Percentiles rank a stretch among this genome's conserved stretches.
Evolutionary conservation across 352 stramenopile genomes (phyloP).

Genomic region (Pythium oligandrum): DNA sequence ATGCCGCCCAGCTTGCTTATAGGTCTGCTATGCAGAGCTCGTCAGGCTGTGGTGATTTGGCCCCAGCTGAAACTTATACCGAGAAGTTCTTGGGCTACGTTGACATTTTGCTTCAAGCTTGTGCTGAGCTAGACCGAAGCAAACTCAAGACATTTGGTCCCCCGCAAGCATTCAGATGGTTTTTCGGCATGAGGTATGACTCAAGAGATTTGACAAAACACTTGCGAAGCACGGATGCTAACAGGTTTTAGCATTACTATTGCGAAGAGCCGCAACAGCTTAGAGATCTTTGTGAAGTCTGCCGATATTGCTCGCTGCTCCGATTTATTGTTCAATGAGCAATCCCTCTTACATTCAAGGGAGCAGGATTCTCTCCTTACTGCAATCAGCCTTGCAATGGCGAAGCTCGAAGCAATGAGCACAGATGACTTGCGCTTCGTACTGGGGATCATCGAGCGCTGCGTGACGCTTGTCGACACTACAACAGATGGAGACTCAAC

Average conservation of each 20-base stretch:
- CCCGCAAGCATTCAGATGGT: conserved; percentile 62
- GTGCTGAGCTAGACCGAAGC: conserved; percentile 7
- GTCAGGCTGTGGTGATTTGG: conserved; percentile 2
- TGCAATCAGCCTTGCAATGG: conserved; percentile 51
- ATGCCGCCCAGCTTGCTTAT: conserved; percentile 59
- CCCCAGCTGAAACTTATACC: conserved; percentile 15
- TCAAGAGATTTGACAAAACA: no score
- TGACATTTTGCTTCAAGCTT: conserved; percentile 27
- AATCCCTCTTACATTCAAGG: conserved; percentile 29
- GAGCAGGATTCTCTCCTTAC: conserved; percentile 49
- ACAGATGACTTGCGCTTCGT: conserved; percentile 26
- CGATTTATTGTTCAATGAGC: conserved; percentile 29
- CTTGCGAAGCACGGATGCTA: not conserved
- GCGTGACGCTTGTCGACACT: conserved; percentile 18
- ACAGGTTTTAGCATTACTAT: conserved; percentile 52
- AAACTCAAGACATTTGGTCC: conserved; percentile 21
- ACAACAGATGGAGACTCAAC: conserved; percentile 14
- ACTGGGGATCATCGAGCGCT: conserved; percentile 37
- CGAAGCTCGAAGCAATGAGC: conserved; percentile 43
- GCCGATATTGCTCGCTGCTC: conserved; percentile 49
- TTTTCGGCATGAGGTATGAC: conserved; percentile 67
- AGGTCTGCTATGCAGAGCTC: conserved; percentile 14
- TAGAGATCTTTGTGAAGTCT: conserved; percentile 48
- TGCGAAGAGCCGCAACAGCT: conserved; percentile 47
- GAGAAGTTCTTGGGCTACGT: conserved; percentile 41